A percentile compares a stretch with the other conserved stretches of the same genome.
Conservation (phyloP, 2,329 filamentous ascomycete genomes). For the Rhytidhysteron rufulum region DNA sequence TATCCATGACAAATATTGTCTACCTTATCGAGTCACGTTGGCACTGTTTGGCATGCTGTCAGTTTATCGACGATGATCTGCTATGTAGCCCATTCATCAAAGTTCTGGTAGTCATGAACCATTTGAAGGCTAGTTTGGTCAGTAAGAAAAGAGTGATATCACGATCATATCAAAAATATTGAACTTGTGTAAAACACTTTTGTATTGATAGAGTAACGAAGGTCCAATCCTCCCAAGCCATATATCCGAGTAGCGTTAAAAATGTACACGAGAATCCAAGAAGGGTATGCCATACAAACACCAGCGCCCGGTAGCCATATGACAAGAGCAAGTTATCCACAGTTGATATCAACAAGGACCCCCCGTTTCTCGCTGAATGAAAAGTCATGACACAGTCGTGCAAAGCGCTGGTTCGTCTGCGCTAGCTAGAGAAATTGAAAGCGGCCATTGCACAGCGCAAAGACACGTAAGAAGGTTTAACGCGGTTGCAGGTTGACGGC, state of each 20-base stretch:
- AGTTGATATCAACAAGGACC: neutral
- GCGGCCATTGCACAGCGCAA: conserved; percentile 2
- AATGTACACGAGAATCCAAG: conserved; percentile 3
- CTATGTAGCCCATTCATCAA: no score
- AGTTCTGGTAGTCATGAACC: no score
- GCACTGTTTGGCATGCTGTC: no score
- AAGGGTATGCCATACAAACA: conserved; percentile 1
- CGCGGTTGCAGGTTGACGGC: no score
- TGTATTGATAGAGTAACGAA: neutral
- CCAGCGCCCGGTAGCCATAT: conserved; percentile 3
- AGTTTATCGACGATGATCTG: no score
- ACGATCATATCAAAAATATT: no score
- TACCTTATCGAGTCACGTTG: no score
- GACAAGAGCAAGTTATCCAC: neutral
- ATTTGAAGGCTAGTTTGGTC: no score
- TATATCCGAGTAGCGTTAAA: no score
- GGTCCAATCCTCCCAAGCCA: neutral
- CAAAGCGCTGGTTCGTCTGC: conserved; percentile 4
- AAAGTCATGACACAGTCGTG: conserved; percentile 4
- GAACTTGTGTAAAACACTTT: no score
- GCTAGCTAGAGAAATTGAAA: conserved; percentile 1
- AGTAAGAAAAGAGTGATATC: no score
- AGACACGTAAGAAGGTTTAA: neutral
- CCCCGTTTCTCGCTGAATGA: conserved; percentile 1
- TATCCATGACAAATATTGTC: no score